A percentile compares a stretch with the other conserved stretches of the same genome.
phyloP scores from a whole-genome alignment of 2,329 filamentous ascomycete species.

The Ophiostoma himal-ulmi region DNA sequence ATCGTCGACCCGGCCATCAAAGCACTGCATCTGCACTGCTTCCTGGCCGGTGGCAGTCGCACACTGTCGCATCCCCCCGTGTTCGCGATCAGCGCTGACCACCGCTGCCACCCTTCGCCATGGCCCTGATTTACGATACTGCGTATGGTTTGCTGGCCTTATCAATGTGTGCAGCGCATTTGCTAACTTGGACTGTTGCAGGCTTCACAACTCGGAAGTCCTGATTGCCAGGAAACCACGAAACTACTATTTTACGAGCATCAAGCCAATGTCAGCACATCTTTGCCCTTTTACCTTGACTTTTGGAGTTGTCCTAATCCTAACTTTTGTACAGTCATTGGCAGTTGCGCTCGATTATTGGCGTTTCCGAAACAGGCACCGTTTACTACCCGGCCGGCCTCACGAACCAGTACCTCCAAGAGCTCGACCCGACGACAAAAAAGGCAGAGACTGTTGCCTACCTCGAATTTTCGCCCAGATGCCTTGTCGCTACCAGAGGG shows the following conservation, averaged over 20 bases:
- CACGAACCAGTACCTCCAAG: slow-evolving; percentile 59
- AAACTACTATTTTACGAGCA: slow-evolving; percentile 62
- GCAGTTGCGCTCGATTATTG: slow-evolving; percentile 86
- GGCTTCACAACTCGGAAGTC: slow-evolving; percentile 41
- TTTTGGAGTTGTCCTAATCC: not conserved
- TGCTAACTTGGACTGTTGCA: not conserved
- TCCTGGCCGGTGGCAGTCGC: slow-evolving; percentile 12
- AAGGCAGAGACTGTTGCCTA: slow-evolving; percentile 68
- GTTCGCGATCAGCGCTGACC: slow-evolving; percentile 10
- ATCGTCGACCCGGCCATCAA: not conserved
- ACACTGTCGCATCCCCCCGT: slow-evolving; percentile 4
- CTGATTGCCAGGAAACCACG: slow-evolving; percentile 56
- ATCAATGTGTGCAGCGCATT: not conserved
- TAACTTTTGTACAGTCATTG: slow-evolving; percentile 55
- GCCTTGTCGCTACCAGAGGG: slow-evolving; percentile 76
- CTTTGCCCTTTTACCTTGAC: not conserved
- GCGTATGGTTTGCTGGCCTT: not conserved
- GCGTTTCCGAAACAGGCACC: slow-evolving; percentile 66
- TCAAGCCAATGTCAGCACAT: slow-evolving; percentile 55
- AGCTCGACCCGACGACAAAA: slow-evolving; percentile 61
- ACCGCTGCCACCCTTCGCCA: slow-evolving; percentile 7
- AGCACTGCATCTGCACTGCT: slow-evolving; percentile 11
- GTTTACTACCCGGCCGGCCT: slow-evolving; percentile 79
- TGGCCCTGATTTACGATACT: slow-evolving; percentile 4
- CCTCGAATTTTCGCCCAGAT: slow-evolving; percentile 70